phyloP scores from a whole-genome alignment of 1,284 basidiomycete species.

The Volvariella surrecta region DNA sequence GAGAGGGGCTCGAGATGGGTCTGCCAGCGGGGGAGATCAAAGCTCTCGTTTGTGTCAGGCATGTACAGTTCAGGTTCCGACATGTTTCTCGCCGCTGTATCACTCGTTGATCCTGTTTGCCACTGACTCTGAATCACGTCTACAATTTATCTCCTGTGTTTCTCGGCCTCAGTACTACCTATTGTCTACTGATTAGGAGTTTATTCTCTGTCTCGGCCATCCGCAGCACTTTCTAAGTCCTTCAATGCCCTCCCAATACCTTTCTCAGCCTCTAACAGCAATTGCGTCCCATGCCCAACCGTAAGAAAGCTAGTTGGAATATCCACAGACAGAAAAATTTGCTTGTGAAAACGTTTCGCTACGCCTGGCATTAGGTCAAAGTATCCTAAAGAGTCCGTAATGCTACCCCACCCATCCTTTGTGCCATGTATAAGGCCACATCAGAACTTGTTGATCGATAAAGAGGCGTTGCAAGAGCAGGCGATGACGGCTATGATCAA shows the following conservation, averaged over 20 bases:
- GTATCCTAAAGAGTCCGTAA: slow-evolving; percentile 6
- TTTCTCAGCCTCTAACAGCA: slow-evolving; percentile 49
- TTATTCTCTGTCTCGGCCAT: neutral
- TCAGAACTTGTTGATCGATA: slow-evolving; percentile 61
- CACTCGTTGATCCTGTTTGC: neutral
- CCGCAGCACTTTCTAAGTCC: slow-evolving; percentile 22
- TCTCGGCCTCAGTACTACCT: neutral
- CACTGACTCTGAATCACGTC: neutral
- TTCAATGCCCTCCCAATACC: slow-evolving; percentile 42
- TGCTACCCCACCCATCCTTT: slow-evolving; percentile 58
- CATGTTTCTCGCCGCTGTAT: slow-evolving; percentile 17
- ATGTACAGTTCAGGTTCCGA: slow-evolving; percentile 37
- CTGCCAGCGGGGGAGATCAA: slow-evolving; percentile 77
- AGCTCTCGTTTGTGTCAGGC: slow-evolving; percentile 39
- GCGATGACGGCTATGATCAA: slow-evolving; percentile 24
- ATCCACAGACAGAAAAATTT: slow-evolving; percentile 67
- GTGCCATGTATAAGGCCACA: slow-evolving; percentile 63
- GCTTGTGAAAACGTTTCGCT: slow-evolving; percentile 57
- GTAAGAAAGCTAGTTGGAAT: slow-evolving; percentile 31
- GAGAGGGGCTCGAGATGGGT: slow-evolving; percentile 60
- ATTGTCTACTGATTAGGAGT: too few species aligned
- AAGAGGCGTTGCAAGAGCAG: slow-evolving; percentile 53
- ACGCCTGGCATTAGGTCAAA: slow-evolving; percentile 9
- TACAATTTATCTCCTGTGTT: neutral
- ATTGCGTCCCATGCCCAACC: slow-evolving; percentile 34